These are phyloP conservation scores for Postia placenta DNA, from an alignment of 768 basidiomycete species.

Conservation along the genomic window DNA sequence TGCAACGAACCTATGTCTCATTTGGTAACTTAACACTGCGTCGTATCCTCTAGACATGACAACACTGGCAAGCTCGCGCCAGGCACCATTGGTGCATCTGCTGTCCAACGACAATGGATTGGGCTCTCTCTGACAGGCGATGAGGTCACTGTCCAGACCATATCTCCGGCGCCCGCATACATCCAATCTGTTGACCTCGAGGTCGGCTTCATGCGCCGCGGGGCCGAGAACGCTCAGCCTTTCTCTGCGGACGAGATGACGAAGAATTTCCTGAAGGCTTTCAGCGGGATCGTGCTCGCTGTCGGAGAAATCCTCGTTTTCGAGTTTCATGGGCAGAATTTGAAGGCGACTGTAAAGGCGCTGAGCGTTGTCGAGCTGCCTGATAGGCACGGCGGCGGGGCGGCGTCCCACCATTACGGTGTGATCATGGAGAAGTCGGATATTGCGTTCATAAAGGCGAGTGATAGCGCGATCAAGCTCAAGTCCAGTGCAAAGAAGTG, in stretches of 20 bases:
- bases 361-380: slow-evolving; percentile 56
- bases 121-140: slow-evolving; percentile 78
- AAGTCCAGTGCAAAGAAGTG: slow-evolving; percentile 90
- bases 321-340: slow-evolving; percentile 81
- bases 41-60: slow-evolving; percentile 55
- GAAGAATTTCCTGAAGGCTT: slow-evolving; percentile 66
- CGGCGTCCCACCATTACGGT: slow-evolving; percentile 39
- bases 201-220: slow-evolving; percentile 54
- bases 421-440: slow-evolving; percentile 91
- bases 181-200: slow-evolving; percentile 80
- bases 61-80: slow-evolving; percentile 64
- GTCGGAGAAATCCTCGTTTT: slow-evolving; percentile 69
- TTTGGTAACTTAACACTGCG: not conserved
- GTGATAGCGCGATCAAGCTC: slow-evolving; percentile 76
- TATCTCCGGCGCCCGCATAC: slow-evolving; percentile 46
- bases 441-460: slow-evolving; percentile 80
- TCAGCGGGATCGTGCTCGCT: slow-evolving; percentile 65
- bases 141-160: slow-evolving; percentile 59
- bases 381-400: slow-evolving; percentile 42
- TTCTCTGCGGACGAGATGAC: slow-evolving; percentile 88
- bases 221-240: slow-evolving; percentile 52
- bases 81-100: slow-evolving; percentile 70
- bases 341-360: slow-evolving; percentile 65
- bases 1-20: not conserved
- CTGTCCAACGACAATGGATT: slow-evolving; percentile 84